Base-by-base conservation (phyloP, 768 basidiomycete genomes). In the Amanita thiersii region DNA sequence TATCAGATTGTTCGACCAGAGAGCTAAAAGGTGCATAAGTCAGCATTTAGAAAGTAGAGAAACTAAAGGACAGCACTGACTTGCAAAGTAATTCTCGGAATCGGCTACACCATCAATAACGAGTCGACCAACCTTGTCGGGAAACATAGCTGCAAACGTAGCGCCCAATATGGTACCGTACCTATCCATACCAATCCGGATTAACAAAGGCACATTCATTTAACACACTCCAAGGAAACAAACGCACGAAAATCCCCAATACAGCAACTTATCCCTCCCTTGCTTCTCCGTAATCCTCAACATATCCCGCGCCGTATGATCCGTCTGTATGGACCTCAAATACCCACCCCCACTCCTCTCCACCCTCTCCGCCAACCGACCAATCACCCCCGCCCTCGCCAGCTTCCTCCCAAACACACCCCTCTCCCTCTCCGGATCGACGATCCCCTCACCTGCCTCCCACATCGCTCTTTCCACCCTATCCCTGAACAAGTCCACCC, bases 271-370 rank as follows among this genome's bases (percentile, higher is more conserved):
- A 20, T 62, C 53, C 21, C 39, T 48, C 3, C 58, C 60, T 43
- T 61, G 53, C 2, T 60, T 60, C 19, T 57, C 45, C 1, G 55
- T 49, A 36, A 68, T 66, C 2, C 45, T 43, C 11, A 66, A 40
- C 65, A 68, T 68, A 36, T 68, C 66, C 3, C 55, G 48, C 7
- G 65, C 66, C 8, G 58, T 59, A 37, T 63, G 55, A 18, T 67
- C 65, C 2, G 66, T 67, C 34, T 57, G 64, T 7, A 67, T 58
- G 39, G 59, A 55, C 4, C 44, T 42, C 25, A 63, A 20, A 64
- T 57, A 17, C 52, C 52, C 21, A 62, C 55, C n/a, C 44, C 47
- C 11, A 63, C 66, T n/a, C 66, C 50, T 31, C 52, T 48, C 8
- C 62, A 59, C 12, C 53, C 31, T 37, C 63, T 45, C 41, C 56